phyloP scores from a whole-genome alignment of 2,329 filamentous ascomycete species.

The Cladophialophora psammophila region DNA sequence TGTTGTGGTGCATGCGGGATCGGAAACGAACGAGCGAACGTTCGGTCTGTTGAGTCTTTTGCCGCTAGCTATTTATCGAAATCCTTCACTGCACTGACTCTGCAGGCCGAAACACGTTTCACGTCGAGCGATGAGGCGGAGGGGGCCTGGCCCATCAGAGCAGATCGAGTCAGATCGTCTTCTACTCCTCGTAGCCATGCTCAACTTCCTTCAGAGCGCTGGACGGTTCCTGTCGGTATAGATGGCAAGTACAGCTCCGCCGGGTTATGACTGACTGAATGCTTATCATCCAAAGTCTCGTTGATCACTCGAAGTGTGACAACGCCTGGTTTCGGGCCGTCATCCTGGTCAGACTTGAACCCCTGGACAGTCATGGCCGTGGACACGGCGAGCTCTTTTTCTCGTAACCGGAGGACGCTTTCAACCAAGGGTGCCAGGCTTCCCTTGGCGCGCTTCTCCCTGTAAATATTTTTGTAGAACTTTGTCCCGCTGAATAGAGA shows the following conservation, averaged over 20 bases:
- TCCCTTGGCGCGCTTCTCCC: constrained; percentile 3
- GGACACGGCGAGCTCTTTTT: constrained; percentile 10
- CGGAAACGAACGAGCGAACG: no score
- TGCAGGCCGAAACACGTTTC: no score
- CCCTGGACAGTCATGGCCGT: neutral
- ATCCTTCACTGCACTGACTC: no score
- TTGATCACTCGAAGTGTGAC: neutral
- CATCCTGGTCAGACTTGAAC: neutral
- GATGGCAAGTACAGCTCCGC: neutral
- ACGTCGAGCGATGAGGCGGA: no score
- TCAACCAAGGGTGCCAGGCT: neutral
- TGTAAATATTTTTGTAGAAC: neutral
- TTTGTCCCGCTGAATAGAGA: constrained; percentile 20
- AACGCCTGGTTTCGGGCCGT: neutral
- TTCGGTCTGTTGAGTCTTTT: no score
- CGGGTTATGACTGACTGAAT: neutral
- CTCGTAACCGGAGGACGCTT: neutral
- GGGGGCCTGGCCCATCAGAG: no score
- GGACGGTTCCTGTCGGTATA: neutral
- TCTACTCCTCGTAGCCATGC: neutral
- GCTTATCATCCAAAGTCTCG: neutral
- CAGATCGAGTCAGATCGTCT: no score
- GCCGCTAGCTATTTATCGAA: no score
- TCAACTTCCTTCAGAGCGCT: neutral
- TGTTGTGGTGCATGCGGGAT: no score